These are phyloP conservation scores for Boletus albobrunnescens DNA, from an alignment of 1,284 basidiomycete genomes.

Conservation along the genomic window DNA sequence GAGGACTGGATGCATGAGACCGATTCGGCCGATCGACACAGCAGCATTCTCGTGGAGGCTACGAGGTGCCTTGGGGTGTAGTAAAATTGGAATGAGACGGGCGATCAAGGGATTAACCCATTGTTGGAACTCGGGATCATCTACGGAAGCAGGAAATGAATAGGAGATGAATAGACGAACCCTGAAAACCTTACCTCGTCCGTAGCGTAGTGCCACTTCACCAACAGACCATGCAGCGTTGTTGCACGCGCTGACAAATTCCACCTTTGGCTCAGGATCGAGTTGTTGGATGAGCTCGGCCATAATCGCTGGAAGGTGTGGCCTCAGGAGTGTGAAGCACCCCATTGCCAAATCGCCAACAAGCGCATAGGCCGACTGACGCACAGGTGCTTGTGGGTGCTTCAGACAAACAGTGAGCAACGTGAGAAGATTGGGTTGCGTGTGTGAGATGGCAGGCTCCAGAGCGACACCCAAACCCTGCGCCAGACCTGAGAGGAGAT, in stretches of 20 bases:
- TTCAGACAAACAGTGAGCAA: slow-evolving; percentile 84
- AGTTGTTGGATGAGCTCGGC: slow-evolving; percentile 87
- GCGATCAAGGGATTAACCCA: slow-evolving; percentile 87
- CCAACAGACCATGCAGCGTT: slow-evolving; percentile 99
- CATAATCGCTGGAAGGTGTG: slow-evolving; percentile 86
- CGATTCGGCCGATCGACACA: slow-evolving; percentile 97
- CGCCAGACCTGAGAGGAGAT: slow-evolving; percentile 91
- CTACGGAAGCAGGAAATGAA: slow-evolving; percentile 33
- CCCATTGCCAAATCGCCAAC: slow-evolving; percentile 98
- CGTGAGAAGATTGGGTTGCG: slow-evolving; percentile 73
- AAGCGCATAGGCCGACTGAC: slow-evolving; percentile 95
- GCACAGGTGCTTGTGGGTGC: slow-evolving; percentile 91
- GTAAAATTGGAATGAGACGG: slow-evolving; percentile 87
- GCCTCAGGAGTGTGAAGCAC: slow-evolving; percentile 82
- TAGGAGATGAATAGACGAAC: not conserved
- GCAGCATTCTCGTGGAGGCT: slow-evolving; percentile 97
- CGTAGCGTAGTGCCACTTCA: slow-evolving; percentile 89
- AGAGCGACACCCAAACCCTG: slow-evolving; percentile 87
- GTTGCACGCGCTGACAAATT: slow-evolving; percentile 96
- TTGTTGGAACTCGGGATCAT: slow-evolving; percentile 80
- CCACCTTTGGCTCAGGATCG: slow-evolving; percentile 84
- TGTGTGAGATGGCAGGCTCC: slow-evolving; percentile 63
- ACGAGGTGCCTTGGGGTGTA: slow-evolving; percentile 89
- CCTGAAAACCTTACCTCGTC: slow-evolving; percentile 51
- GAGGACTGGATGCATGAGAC: slow-evolving; percentile 83